Base-by-base conservation (phyloP, 306 rosid genomes). In the Boehmeria nivea region DNA sequence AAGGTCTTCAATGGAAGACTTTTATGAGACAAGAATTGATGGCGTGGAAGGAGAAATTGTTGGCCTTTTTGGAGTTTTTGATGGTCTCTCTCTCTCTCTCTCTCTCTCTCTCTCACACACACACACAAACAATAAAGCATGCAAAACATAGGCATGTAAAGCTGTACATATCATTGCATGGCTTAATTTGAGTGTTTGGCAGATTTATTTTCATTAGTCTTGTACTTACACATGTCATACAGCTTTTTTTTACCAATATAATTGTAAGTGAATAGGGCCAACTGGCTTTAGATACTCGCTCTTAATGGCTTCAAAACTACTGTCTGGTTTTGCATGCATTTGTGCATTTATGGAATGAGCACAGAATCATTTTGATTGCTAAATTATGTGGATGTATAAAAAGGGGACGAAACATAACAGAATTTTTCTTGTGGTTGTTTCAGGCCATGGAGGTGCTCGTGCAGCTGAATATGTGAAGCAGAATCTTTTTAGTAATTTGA, bases 401-500 rank as follows among this genome's bases (percentile, higher is more conserved):
- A 6, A 50, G 3, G 6, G 33, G 24, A 51, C 8, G 6, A 22
- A 36, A 33, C 43, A 8, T n/a, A 43, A 59, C 64, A 12, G 39
- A 69, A 25, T 54, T 64, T n/a, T 28, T 12, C 65, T 57, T 70
- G 27, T 66, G 42, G 50, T 67, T 65, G 55, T 72, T 54, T 58
- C 75, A 89, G 97, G 97, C 64, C 97, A 89, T 63, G 97, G 97
- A 3, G 97, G 95, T 67, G 94, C 71, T 38, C 94, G 95, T 50
- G 97, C 97, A 67, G 97, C 97, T 27, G 97, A 89, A 68, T 89
- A 89, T 66, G 97, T 89, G 61, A 89, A 89, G 83, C 80, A 89
- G 72, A 86, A 89, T 73, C 77, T 89, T 63, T 89, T 89, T 43
- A 89, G 89, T 64, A 89, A 89, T 79, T 66, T 89, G 83, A 86